phyloP scores from a whole-genome alignment of 441 rosid genomes.

The Gossypium davidsonii region DNA sequence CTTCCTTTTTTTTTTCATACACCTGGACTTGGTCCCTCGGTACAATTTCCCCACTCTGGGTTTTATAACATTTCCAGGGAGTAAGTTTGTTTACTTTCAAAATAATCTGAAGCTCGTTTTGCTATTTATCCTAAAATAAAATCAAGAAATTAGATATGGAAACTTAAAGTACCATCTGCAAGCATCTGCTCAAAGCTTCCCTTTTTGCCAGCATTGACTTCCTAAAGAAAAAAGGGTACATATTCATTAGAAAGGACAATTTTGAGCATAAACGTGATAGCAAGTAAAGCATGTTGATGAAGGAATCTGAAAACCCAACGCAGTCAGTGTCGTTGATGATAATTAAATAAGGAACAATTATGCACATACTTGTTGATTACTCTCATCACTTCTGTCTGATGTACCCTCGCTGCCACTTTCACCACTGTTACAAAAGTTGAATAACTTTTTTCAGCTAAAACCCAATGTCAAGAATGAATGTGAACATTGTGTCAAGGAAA shows the following conservation, averaged over 20 bases:
- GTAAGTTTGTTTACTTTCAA: not conserved
- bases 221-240: constrained; percentile 33
- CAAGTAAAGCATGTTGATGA: not conserved
- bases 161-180: constrained; percentile 58
- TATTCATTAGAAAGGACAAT: not conserved
- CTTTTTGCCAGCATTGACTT: constrained; percentile 46
- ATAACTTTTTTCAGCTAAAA: not conserved
- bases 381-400: constrained; percentile 79
- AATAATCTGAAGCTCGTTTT: not conserved
- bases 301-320: not conserved
- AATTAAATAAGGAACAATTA: not conserved
- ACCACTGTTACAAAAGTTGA: constrained; percentile 39
- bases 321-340: not conserved
- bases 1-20: not conserved
- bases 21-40: not conserved
- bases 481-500: not conserved
- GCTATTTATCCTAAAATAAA: not conserved
- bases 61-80: not conserved
- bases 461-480: not conserved
- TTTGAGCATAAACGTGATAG: not conserved
- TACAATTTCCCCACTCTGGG: not conserved
- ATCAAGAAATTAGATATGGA: not conserved
- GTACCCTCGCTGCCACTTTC: constrained; percentile 91
- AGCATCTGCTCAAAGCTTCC: constrained; percentile 83
- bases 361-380: constrained; percentile 58